A percentile compares a stretch with the other conserved stretches of the same genome.
These are phyloP conservation scores for Paratinospora sagittata DNA, from an alignment of 164 flowering plant species.

Conservation along the genomic window DNA sequence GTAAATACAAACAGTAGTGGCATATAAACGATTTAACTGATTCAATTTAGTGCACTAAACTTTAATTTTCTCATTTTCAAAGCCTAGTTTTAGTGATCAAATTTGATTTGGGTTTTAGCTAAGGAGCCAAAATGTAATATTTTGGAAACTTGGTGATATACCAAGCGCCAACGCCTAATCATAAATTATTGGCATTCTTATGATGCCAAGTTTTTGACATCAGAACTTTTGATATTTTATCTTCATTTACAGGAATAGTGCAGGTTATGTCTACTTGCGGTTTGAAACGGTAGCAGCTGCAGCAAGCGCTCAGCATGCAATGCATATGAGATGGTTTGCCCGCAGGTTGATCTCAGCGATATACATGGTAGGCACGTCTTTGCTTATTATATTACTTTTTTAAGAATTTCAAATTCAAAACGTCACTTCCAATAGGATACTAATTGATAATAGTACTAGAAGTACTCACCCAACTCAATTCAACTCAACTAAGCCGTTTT, in stretches of 20 bases:
- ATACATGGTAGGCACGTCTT: constrained; percentile 47
- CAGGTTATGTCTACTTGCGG: constrained; percentile 72
- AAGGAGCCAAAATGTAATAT: not conserved
- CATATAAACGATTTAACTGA: not conserved
- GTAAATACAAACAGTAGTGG: not conserved
- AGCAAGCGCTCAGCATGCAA: constrained; percentile 57
- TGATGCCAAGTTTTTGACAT: not conserved
- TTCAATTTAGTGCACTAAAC: not conserved
- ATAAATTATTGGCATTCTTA: too few species aligned
- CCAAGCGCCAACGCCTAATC: not conserved
- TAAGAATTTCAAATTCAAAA: not conserved
- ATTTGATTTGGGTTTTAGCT: not conserved
- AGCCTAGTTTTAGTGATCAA: not conserved
- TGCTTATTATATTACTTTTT: not conserved
- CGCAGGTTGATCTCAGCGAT: constrained; percentile 65
- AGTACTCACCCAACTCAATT: too few species aligned
- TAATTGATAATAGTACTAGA: too few species aligned
- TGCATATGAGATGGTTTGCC: constrained; percentile 92
- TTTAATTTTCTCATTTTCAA: not conserved
- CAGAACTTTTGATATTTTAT: not conserved
- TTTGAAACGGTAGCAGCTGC: constrained; percentile 74
- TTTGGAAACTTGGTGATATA: not conserved
- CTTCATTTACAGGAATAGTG: constrained; percentile 52
- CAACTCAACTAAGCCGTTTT: too few species aligned
- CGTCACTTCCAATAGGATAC: too few species aligned